Evolutionary conservation across 768 basidiomycete genomes (phyloP).

Genomic region (Artomyces pyxidatus): DNA sequence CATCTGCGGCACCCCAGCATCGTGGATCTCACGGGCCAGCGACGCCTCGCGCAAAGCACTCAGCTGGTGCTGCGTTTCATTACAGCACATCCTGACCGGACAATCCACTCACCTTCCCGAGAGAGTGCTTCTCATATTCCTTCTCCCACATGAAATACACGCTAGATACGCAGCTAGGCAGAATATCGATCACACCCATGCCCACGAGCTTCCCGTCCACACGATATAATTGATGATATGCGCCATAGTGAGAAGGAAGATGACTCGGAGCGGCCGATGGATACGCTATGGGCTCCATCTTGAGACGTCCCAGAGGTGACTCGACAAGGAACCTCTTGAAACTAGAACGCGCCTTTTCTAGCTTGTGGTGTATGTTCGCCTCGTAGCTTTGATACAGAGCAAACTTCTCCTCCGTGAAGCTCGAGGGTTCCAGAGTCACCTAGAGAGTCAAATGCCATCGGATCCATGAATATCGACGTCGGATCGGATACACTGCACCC

Average conservation of each 20-base stretch:
- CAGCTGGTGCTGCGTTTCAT: constrained; percentile 36
- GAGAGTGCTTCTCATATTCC: constrained; percentile 55
- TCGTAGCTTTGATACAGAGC: constrained; percentile 74
- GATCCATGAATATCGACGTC: not conserved
- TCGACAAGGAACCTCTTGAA: constrained; percentile 77
- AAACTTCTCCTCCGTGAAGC: constrained; percentile 76
- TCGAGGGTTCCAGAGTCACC: constrained; percentile 71
- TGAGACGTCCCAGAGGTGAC: constrained; percentile 44
- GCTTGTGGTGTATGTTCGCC: constrained; percentile 65
- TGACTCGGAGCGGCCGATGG: constrained; percentile 36
- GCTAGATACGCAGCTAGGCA: constrained; percentile 77
- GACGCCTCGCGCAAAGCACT: constrained; percentile 79
- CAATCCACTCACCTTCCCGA: constrained; percentile 60
- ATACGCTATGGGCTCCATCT: constrained; percentile 45
- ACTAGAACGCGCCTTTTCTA: constrained; percentile 35
- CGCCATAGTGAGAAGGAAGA: constrained; percentile 78
- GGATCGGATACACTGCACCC: not conserved
- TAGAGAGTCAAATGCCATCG: constrained; percentile 22
- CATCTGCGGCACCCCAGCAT: constrained; percentile 58
- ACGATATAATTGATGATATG: constrained; percentile 84
- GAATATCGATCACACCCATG: constrained; percentile 82
- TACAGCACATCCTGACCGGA: not conserved
- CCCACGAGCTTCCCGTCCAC: constrained; percentile 79
- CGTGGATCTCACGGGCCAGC: constrained; percentile 66
- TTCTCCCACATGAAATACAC: constrained; percentile 89